phyloP scores from a whole-genome alignment of 495 filamentous ascomycete species.

The Letharia lupina region DNA sequence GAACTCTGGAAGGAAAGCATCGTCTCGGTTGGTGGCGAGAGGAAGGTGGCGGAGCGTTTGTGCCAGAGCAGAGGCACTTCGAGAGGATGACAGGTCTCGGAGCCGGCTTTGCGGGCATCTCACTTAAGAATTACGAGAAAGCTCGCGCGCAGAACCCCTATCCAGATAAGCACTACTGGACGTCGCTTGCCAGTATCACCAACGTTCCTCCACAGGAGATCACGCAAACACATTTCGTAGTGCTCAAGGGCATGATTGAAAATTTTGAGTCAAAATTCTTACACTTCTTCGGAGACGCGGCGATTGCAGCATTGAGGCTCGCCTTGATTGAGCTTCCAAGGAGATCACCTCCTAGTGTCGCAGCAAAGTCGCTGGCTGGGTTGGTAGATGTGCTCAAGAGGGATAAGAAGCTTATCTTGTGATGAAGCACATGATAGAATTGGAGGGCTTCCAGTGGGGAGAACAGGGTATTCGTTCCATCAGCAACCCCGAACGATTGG shows the following conservation, averaged over 20 bases:
- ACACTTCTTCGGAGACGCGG: slow-evolving; percentile 65
- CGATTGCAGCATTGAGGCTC: slow-evolving; percentile 51
- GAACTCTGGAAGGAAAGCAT: slow-evolving; percentile 55
- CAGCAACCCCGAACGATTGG: neutral
- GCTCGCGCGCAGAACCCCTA: slow-evolving; percentile 62
- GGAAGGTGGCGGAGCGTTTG: slow-evolving; percentile 44
- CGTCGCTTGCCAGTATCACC: slow-evolving; percentile 58
- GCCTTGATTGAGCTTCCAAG: slow-evolving; percentile 62
- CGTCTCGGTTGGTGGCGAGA: slow-evolving; percentile 69
- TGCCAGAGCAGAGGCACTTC: slow-evolving; percentile 58
- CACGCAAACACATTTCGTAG: slow-evolving; percentile 67
- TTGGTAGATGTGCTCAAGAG: slow-evolving; percentile 49
- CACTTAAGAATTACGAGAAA: slow-evolving; percentile 69
- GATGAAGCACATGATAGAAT: slow-evolving; percentile 10
- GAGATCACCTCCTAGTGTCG: slow-evolving; percentile 43
- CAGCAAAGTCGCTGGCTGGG: slow-evolving; percentile 50
- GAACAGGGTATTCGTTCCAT: neutral
- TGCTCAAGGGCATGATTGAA: slow-evolving; percentile 70
- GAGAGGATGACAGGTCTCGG: slow-evolving; percentile 79
- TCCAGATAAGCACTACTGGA: slow-evolving; percentile 75
- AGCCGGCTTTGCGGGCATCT: slow-evolving; percentile 72
- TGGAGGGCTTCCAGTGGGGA: neutral
- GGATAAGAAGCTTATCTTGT: slow-evolving; percentile 50
- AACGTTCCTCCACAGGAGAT: slow-evolving; percentile 59
- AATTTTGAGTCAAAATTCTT: slow-evolving; percentile 63